phyloP scores from a whole-genome alignment of 2,329 filamentous ascomycete species.

The Diaporthe nobilis region DNA sequence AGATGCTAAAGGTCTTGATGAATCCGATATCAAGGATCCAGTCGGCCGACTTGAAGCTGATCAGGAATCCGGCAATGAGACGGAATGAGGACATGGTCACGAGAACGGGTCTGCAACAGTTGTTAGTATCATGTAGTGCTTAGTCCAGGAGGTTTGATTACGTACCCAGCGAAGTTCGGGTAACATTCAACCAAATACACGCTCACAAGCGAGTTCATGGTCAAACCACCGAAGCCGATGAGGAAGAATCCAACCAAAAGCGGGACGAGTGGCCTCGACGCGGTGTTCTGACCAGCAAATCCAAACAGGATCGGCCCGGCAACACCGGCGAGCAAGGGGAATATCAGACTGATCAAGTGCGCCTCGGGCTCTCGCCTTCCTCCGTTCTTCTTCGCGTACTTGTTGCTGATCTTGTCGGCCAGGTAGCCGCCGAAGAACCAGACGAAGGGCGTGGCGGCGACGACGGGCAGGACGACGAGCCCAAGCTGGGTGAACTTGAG shows the following conservation, averaged over 20 bases:
- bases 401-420: slow-evolving; percentile 42
- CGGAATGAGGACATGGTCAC: slow-evolving; percentile 46
- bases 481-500: slow-evolving; percentile 41
- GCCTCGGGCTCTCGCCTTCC: slow-evolving; percentile 42
- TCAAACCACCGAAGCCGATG: slow-evolving; percentile 36
- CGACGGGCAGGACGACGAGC: slow-evolving; percentile 37
- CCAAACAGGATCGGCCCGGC: slow-evolving; percentile 40
- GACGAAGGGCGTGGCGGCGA: slow-evolving; percentile 41
- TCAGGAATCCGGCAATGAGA: slow-evolving; percentile 45
- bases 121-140: neutral
- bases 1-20: slow-evolving; percentile 43
- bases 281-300: slow-evolving; percentile 38
- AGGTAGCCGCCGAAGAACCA: slow-evolving; percentile 42
- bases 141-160: neutral
- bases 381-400: slow-evolving; percentile 32
- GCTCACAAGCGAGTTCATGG: slow-evolving; percentile 39
- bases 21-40: slow-evolving; percentile 43
- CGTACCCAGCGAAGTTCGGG: slow-evolving; percentile 45
- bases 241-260: slow-evolving; percentile 39
- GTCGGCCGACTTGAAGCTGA: slow-evolving; percentile 44
- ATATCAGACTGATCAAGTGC: slow-evolving; percentile 38
- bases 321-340: slow-evolving; percentile 37
- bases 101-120: slow-evolving; percentile 43
- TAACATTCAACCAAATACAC: slow-evolving; percentile 44
- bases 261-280: slow-evolving; percentile 20